Percentiles rank a stretch among this genome's conserved stretches.
Evolutionary conservation across 129 eudicot genomes (phyloP).

Genomic region (Chrysanthemum lavandulifolium): DNA sequence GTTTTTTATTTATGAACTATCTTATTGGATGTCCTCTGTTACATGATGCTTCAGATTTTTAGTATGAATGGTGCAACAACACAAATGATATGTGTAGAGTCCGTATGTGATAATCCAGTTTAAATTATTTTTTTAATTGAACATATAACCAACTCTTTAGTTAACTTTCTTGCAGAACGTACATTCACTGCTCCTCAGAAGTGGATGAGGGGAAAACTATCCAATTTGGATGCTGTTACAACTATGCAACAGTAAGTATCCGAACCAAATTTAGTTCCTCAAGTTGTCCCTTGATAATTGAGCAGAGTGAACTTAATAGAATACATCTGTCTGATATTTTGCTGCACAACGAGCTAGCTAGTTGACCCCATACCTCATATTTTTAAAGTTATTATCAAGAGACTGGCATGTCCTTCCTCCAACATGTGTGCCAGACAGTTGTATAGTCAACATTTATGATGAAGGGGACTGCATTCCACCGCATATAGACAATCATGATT

Average conservation of each 20-base stretch:
- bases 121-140: neutral
- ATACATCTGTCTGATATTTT: neutral
- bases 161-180: constrained; percentile 52
- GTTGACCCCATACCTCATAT: constrained; percentile 86
- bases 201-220: constrained; percentile 99
- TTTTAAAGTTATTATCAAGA: constrained; percentile 70
- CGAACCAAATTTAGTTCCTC: neutral
- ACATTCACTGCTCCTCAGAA: constrained; percentile 84
- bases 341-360: constrained; percentile 38
- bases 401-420: constrained; percentile 93
- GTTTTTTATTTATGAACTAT: no score
- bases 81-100: no score
- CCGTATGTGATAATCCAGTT: no score
- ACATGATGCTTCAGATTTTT: no score
- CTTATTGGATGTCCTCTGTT: no score
- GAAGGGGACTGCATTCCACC: constrained; percentile 99
- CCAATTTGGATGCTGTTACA: constrained; percentile 99
- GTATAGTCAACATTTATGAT: constrained; percentile 89
- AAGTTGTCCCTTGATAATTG: neutral
- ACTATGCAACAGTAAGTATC: constrained; percentile 70
- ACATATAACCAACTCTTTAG: neutral
- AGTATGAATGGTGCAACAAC: no score
- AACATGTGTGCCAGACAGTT: constrained; percentile 93
- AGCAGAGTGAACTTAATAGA: neutral
- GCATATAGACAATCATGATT: constrained; percentile 93